Evolutionary conservation across 805 yeast species (phyloP).

Genomic region (Suhomyces xylopsoci): DNA sequence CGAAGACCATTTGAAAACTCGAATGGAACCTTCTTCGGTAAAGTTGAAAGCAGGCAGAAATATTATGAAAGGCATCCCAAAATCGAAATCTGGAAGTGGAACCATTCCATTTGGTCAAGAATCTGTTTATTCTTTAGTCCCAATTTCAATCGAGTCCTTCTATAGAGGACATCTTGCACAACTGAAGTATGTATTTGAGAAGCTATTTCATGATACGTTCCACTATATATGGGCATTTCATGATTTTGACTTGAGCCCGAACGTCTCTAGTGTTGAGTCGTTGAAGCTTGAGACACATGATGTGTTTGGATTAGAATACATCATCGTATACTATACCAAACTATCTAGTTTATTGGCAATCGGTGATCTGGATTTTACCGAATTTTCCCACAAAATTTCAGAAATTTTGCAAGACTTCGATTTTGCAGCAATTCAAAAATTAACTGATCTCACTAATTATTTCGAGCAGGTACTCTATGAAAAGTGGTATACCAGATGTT

Average conservation of each 20-base stretch:
- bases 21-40: not conserved
- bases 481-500: slow-evolving; percentile 17
- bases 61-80: not conserved
- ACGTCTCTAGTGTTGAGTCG: not conserved
- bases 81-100: not conserved
- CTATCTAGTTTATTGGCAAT: not conserved
- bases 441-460: slow-evolving; percentile 4
- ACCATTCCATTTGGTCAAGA: not conserved
- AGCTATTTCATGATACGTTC: not conserved
- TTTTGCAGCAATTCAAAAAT: not conserved
- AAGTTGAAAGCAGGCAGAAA: not conserved
- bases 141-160: not conserved
- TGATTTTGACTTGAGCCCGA: not conserved
- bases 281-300: not conserved
- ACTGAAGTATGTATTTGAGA: not conserved
- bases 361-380: not conserved
- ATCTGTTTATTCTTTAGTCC: not conserved
- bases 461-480: slow-evolving; percentile 11
- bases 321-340: not conserved
- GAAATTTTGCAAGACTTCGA: not conserved
- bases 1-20: not conserved
- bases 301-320: not conserved
- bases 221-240: not conserved
- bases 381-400: not conserved
- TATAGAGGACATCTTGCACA: not conserved